These are phyloP conservation scores for Penicillium mononematosum DNA, from an alignment of 495 filamentous ascomycete species.

Conservation along the genomic window DNA sequence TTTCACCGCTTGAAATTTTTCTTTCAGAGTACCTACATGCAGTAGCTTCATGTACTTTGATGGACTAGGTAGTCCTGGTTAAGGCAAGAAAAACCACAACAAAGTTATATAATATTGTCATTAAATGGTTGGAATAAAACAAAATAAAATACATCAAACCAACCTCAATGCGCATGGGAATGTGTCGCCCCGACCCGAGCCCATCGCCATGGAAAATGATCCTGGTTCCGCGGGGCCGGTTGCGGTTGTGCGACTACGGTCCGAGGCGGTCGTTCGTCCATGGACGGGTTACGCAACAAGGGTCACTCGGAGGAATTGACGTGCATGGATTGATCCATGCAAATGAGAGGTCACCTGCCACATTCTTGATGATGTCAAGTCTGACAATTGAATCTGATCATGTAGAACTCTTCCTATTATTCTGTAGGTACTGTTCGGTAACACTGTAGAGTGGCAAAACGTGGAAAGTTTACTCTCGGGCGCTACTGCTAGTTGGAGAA, in stretches of 20 bases:
- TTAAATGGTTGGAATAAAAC: neutral
- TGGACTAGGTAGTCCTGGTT: slow-evolving; percentile 8
- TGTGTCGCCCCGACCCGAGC: slow-evolving; percentile 32
- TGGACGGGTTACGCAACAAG: slow-evolving; percentile 17
- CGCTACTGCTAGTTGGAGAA: neutral
- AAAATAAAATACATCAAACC: slow-evolving; percentile 4
- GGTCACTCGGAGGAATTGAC: slow-evolving; percentile 21
- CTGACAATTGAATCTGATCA: neutral
- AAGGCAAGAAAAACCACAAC: neutral
- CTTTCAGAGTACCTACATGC: slow-evolving; percentile 22
- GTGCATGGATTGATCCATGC: slow-evolving; percentile 20
- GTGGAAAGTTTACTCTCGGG: slow-evolving; percentile 3
- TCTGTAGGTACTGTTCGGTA: neutral
- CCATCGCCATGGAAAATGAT: slow-evolving; percentile 32
- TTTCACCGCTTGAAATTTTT: slow-evolving; percentile 27
- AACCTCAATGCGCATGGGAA: slow-evolving; percentile 6
- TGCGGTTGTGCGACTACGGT: slow-evolving; percentile 35
- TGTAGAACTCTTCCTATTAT: neutral
- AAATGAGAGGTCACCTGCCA: slow-evolving; percentile 12
- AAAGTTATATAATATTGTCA: neutral
- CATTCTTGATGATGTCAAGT: slow-evolving; percentile 17
- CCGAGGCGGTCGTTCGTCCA: slow-evolving; percentile 26
- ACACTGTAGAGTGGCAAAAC: slow-evolving; percentile 9
- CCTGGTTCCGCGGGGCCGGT: slow-evolving; percentile 36
- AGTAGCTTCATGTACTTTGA: slow-evolving; percentile 29